These are phyloP conservation scores for Talaromyces verruculosus DNA, from an alignment of 2,329 filamentous ascomycete species.

Conservation along the genomic window DNA sequence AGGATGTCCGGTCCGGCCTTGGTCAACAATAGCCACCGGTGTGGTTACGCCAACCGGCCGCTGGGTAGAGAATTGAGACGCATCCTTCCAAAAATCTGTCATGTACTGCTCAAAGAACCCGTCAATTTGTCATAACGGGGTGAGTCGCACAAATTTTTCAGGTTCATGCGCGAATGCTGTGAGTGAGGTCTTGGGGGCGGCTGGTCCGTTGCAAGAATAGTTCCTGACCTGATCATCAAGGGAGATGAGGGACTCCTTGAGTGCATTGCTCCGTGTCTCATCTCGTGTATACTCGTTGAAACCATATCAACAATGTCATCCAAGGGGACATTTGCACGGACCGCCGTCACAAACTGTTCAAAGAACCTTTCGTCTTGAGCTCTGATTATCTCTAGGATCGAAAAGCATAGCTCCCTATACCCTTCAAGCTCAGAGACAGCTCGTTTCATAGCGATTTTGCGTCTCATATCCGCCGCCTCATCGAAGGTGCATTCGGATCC, in stretches of 20 bases:
- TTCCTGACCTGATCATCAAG: background rate
- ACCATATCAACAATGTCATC: background rate
- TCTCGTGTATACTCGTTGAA: background rate
- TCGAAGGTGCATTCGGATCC: slow-evolving; percentile 38
- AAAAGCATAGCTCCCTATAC: slow-evolving; percentile 35
- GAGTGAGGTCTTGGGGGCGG: background rate
- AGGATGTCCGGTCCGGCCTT: too few relatives aligned
- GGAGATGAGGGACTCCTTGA: background rate
- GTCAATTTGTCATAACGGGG: background rate
- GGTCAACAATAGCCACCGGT: background rate
- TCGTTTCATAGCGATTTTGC: slow-evolving; percentile 39
- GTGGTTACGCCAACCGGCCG: background rate
- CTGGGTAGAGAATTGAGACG: background rate
- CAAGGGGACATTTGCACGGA: slow-evolving; percentile 31
- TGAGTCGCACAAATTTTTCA: background rate
- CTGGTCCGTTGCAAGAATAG: background rate
- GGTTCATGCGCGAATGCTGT: background rate
- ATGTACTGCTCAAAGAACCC: background rate
- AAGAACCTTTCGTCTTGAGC: slow-evolving; percentile 23
- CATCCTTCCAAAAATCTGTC: background rate
- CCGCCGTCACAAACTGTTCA: slow-evolving; percentile 30
- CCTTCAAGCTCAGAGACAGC: slow-evolving; percentile 37
- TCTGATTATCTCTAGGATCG: slow-evolving; percentile 34
- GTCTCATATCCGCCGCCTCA: slow-evolving; percentile 37
- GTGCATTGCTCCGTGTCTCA: background rate